Conservation (phyloP, 169 alveolate genomes). For the Eimeria tenella region DNA sequence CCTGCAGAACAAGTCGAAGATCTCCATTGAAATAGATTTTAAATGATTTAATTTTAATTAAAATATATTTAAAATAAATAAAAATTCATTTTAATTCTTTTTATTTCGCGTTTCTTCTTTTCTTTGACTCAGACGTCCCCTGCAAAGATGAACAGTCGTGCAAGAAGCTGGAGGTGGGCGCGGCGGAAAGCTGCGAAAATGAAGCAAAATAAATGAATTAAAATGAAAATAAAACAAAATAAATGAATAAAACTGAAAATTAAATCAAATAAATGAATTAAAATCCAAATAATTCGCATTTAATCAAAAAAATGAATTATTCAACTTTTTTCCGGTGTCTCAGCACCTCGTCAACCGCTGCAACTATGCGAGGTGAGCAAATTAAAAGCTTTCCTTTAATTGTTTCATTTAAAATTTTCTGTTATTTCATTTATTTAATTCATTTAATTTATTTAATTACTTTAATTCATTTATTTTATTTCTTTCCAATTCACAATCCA, state of each 20-base stretch:
- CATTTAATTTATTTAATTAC: slow-evolving; percentile 80
- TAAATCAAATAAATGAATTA: not conserved
- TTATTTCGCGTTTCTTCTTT: not conserved
- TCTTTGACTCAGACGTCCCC: slow-evolving; percentile 58
- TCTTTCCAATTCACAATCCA: slow-evolving; percentile 84
- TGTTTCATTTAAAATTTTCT: not conserved
- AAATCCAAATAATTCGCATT: not conserved
- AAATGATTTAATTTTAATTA: too few species aligned
- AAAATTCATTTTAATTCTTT: not conserved
- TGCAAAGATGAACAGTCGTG: slow-evolving; percentile 75
- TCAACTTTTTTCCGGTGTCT: not conserved
- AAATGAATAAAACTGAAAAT: not conserved
- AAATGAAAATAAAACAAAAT: not conserved
- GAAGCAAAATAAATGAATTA: not conserved
- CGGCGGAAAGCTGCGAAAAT: not conserved
- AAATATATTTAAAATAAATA: too few species aligned
- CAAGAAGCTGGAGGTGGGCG: slow-evolving; percentile 71
- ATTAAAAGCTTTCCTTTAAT: not conserved
- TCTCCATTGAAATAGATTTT: too few species aligned
- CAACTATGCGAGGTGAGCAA: slow-evolving; percentile 60
- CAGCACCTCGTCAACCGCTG: slow-evolving; percentile 72
- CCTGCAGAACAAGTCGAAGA: too few species aligned
- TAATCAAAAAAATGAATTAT: not conserved
- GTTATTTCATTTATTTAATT: too few species aligned
- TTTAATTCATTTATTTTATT: slow-evolving; percentile 86